Evolutionary conservation across 306 rosid genomes (phyloP).

Genomic region (Trifolium subterraneum): DNA sequence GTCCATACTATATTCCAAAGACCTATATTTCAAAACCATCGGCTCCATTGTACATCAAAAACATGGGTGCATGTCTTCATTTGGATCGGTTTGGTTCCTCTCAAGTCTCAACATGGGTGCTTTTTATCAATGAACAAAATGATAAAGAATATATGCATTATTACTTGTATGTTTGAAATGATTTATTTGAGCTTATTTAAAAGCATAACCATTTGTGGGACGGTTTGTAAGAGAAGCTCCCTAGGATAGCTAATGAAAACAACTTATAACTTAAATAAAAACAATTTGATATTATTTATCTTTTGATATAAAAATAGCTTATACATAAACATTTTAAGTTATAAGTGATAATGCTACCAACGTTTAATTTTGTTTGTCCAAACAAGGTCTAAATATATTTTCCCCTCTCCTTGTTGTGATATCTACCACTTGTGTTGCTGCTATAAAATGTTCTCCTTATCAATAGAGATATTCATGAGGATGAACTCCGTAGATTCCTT

Average conservation of each 20-base stretch:
- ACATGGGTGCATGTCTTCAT: too few relatives aligned
- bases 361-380: neutral
- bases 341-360: neutral
- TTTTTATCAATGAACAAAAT: too few relatives aligned
- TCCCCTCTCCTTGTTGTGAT: neutral
- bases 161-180: conserved; percentile 4
- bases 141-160: conserved; percentile 53
- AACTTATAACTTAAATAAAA: neutral
- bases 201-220: neutral
- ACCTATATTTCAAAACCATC: too few relatives aligned
- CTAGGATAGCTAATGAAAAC: too few relatives aligned
- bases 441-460: conserved; percentile 24
- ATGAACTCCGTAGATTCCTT: conserved; percentile 80
- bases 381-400: neutral
- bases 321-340: neutral
- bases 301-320: neutral
- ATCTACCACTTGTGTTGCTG: conserved; percentile 18
- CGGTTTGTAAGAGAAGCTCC: neutral
- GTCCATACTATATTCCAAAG: too few relatives aligned
- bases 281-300: neutral
- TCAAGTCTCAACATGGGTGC: too few relatives aligned
- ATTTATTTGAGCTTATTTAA: neutral
- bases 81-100: too few relatives aligned
- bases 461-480: conserved; percentile 72
- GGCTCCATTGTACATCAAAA: too few relatives aligned